Base-by-base conservation (phyloP, 225 moss, liverwort and hornwort species). In the Takakia lepidozioides region DNA sequence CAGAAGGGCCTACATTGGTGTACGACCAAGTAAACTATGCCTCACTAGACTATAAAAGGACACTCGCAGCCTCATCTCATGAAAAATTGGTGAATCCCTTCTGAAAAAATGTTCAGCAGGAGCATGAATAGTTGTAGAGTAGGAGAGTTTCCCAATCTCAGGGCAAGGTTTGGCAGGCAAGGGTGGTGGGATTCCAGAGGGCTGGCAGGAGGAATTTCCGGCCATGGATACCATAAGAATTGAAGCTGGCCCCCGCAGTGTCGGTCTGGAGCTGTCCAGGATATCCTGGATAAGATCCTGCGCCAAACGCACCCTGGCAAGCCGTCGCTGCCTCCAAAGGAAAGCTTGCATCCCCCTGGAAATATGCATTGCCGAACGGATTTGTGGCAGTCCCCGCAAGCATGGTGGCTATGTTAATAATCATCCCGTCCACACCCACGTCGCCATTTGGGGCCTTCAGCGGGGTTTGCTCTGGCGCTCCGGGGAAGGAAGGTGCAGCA, bases 401-500 rank as follows among this genome's bases (percentile, higher is more conserved):
- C 54, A 87, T 74, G 54, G 46, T 52, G 0, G 76, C 92, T 8
- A 92, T 64, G 51, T 84, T 92, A 32, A 92, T 85, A 18, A 92
- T 50, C 87, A 92, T 92, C 0, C 87, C 92, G 17, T 92, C 87
- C 0, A 74, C 61, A 5, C 87, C 92, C 1, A 92, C 69, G 52
- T 85, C 79, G 3, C 72, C 85, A 48, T 75, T 92, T 0, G 92
- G 92, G 0, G 92, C 61, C 16, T 68, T 59, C 14, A 69, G 7
- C 10, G 73, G 13, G 4, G 73, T 58, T 27, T 52, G 56, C 0
- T 27, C 13, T 3, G 84, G 84, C 10, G 84, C 84, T 26, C 61
- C 32, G 11, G 32, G 32, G 11, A 11, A 80, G 20, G 48, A 38
- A 1, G 87, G 62, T 8, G 66, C 44, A 0, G 84, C 79, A 2